Evolutionary conservation across 179 eudicot species (phyloP).

Genomic region (Silene noctiflora): DNA sequence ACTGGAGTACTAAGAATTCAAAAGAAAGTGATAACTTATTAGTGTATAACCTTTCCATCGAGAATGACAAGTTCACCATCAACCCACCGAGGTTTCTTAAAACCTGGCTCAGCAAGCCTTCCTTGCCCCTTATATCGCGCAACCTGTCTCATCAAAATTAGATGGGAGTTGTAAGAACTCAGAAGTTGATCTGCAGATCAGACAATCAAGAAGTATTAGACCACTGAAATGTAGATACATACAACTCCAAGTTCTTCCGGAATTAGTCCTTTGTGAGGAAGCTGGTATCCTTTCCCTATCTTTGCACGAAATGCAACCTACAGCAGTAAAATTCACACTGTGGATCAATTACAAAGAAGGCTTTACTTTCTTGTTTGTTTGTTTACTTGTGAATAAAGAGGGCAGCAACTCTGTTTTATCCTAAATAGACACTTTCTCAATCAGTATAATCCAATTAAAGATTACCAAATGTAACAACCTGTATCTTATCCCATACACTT

Average conservation of each 20-base stretch:
- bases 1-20: background rate
- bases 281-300: constrained; percentile 84
- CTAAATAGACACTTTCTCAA: background rate
- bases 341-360: background rate
- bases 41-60: constrained; percentile 76
- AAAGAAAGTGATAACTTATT: background rate
- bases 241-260: constrained; percentile 99
- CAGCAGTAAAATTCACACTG: constrained; percentile 12
- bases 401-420: background rate
- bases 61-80: constrained; percentile 98
- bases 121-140: constrained; percentile 99
- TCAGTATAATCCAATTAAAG: background rate
- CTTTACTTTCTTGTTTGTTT: background rate
- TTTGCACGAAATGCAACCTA: constrained; percentile 99
- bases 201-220: background rate
- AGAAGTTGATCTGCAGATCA: constrained; percentile 3
- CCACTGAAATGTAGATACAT: constrained; percentile 23
- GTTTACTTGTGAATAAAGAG: background rate
- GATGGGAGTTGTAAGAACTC: constrained; percentile 14
- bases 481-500: background rate
- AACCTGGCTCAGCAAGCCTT: constrained; percentile 90
- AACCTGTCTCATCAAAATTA: constrained; percentile 43
- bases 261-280: constrained; percentile 93
- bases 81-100: constrained; percentile 87
- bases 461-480: background rate